Percentiles rank a stretch among this genome's conserved stretches.
Evolutionary conservation across 257 asterid species (phyloP).

Genomic region (Henckelia pumila): DNA sequence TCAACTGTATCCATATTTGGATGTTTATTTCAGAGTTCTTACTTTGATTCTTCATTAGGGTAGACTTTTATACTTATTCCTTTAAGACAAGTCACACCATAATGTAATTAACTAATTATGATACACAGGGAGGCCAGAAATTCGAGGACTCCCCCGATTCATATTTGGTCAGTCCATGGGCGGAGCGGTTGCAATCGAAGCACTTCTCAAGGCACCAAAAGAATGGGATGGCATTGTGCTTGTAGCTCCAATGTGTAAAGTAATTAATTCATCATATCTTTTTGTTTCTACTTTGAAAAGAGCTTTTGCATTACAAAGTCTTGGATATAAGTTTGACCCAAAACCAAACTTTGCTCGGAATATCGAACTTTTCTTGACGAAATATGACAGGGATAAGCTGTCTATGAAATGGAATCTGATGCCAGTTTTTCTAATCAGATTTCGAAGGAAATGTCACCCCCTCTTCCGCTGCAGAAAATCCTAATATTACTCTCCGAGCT

Average conservation of each 20-base stretch:
- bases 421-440: constrained; percentile 44
- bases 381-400: not conserved
- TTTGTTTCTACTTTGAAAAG: not conserved
- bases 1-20: too few species aligned
- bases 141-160: constrained; percentile 68
- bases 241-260: constrained; percentile 97
- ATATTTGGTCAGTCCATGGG: constrained; percentile 99
- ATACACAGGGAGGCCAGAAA: constrained; percentile 80
- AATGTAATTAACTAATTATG: constrained; percentile 18
- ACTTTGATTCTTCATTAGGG: not conserved
- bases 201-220: constrained; percentile 61
- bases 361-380: not conserved
- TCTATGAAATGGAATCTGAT: constrained; percentile 23
- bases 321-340: not conserved
- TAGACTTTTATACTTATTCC: not conserved
- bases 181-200: constrained; percentile 89
- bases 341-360: not conserved
- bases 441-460: constrained; percentile 86
- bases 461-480: constrained; percentile 68
- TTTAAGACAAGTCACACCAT: not conserved
- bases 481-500: constrained; percentile 62
- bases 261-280: constrained; percentile 38
- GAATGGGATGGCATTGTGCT: constrained; percentile 93
- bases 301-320: not conserved
- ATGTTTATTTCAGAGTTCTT: not conserved